phyloP scores from a whole-genome alignment of 108 stramenopile genomes.

The Fragilariopsis cylindrus region DNA sequence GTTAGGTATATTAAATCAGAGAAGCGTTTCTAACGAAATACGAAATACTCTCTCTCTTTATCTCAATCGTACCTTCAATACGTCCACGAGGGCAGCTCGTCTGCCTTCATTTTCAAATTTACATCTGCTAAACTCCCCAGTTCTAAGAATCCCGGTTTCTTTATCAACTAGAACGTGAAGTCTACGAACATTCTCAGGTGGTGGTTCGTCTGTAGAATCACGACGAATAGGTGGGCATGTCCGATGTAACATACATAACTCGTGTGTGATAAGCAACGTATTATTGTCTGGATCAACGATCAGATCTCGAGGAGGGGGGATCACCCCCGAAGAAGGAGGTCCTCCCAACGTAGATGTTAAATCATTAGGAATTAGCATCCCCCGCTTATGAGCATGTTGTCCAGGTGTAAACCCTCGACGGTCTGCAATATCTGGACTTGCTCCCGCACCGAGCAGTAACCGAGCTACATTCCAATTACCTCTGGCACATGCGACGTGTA shows the following conservation, averaged over 20 bases:
- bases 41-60: neutral
- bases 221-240: constrained; percentile 85
- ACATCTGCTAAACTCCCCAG: constrained; percentile 65
- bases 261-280: constrained; percentile 79
- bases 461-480: constrained; percentile 86
- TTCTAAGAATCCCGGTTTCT: constrained; percentile 78
- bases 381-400: constrained; percentile 73
- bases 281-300: constrained; percentile 80
- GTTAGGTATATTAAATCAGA: neutral
- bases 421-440: constrained; percentile 59
- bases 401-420: constrained; percentile 80
- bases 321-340: constrained; percentile 38
- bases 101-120: constrained; percentile 75
- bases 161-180: constrained; percentile 79
- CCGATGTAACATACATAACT: constrained; percentile 76
- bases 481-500: constrained; percentile 74
- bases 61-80: constrained; percentile 62
- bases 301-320: constrained; percentile 71
- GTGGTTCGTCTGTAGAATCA: constrained; percentile 67
- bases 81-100: constrained; percentile 80
- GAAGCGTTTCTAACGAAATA: no score
- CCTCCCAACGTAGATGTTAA: constrained; percentile 56
- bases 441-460: constrained; percentile 66
- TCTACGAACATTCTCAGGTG: constrained; percentile 86
- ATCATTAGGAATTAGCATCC: constrained; percentile 85